Evolutionary conservation across 129 eudicot genomes (phyloP).

Genomic region (Smallanthus sonchifolius): DNA sequence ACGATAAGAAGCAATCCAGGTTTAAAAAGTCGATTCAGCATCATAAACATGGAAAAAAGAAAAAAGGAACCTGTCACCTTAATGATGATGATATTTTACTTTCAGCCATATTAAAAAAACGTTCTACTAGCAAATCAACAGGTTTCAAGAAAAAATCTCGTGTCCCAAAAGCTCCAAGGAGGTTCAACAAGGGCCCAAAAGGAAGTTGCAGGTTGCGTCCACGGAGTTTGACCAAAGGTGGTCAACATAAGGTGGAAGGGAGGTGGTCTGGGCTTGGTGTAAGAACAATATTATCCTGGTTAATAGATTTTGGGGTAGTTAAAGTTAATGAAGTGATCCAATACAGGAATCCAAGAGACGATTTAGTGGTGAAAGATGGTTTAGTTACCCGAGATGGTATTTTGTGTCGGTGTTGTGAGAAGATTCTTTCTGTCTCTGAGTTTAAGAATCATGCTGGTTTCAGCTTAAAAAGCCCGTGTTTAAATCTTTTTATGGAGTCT

Average conservation of each 20-base stretch:
- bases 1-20: slow-evolving; percentile 21
- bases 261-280: slow-evolving; percentile 56
- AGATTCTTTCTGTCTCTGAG: slow-evolving; percentile 63
- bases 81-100: slow-evolving; percentile 81
- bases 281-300: slow-evolving; percentile 73
- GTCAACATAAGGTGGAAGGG: slow-evolving; percentile 43
- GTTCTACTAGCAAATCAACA: slow-evolving; percentile 34
- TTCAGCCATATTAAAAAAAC: slow-evolving; percentile 66
- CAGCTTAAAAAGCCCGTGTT: slow-evolving; percentile 57
- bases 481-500: slow-evolving; percentile 81
- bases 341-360: slow-evolving; percentile 56
- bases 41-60: slow-evolving; percentile 32
- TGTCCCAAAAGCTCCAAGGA: slow-evolving; percentile 50
- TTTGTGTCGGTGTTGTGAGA: slow-evolving; percentile 69
- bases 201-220: slow-evolving; percentile 85
- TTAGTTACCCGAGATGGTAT: slow-evolving; percentile 70
- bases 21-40: slow-evolving; percentile 21
- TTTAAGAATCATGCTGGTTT: slow-evolving; percentile 87
- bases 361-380: slow-evolving; percentile 75
- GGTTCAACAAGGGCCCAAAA: slow-evolving; percentile 63
- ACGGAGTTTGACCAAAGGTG: slow-evolving; percentile 60
- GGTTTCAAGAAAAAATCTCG: slow-evolving; percentile 17
- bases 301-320: slow-evolving; percentile 65
- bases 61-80: slow-evolving; percentile 42
- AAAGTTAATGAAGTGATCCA: slow-evolving; percentile 66